Evolutionary conservation across 306 rosid species (phyloP).

Genomic region (Lathyrus oleraceus): DNA sequence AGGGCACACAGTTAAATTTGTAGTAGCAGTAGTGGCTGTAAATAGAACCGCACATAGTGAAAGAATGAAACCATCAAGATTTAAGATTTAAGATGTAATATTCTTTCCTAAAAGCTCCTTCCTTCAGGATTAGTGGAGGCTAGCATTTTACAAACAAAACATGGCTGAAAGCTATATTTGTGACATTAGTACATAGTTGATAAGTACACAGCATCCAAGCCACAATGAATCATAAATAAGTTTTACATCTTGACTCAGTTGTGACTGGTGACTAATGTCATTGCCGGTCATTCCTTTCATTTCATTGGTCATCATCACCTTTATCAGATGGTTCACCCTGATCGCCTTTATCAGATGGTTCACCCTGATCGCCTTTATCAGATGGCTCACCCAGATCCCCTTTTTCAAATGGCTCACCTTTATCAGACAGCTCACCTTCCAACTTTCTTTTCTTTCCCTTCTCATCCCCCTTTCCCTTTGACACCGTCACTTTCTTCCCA

Average conservation of each 20-base stretch:
- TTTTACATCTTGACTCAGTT: conserved; percentile 16
- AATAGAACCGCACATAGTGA: neutral
- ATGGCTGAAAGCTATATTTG: conserved; percentile 32
- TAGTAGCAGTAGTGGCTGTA: neutral
- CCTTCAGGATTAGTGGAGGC: neutral
- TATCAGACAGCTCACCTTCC: conserved; percentile 47
- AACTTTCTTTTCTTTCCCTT: conserved; percentile 61
- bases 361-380: neutral
- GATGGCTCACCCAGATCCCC: neutral
- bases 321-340: neutral
- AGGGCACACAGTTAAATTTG: too few relatives aligned
- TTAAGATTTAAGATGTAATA: neutral
- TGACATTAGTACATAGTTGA: neutral
- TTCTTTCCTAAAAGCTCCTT: neutral
- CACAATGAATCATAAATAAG: conserved; percentile 20
- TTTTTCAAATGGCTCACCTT: neutral
- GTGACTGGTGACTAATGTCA: conserved; percentile 17
- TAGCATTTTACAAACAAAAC: conserved; percentile 7
- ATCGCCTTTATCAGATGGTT: too few relatives aligned
- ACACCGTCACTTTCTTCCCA: conserved; percentile 59
- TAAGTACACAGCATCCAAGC: conserved; percentile 4
- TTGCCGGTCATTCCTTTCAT: conserved; percentile 19
- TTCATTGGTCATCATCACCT: conserved; percentile 29
- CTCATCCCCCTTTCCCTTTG: conserved; percentile 56
- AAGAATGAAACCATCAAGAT: neutral